Conservation (phyloP, 176 grass and related monocot species). For the Oryza punctata region DNA sequence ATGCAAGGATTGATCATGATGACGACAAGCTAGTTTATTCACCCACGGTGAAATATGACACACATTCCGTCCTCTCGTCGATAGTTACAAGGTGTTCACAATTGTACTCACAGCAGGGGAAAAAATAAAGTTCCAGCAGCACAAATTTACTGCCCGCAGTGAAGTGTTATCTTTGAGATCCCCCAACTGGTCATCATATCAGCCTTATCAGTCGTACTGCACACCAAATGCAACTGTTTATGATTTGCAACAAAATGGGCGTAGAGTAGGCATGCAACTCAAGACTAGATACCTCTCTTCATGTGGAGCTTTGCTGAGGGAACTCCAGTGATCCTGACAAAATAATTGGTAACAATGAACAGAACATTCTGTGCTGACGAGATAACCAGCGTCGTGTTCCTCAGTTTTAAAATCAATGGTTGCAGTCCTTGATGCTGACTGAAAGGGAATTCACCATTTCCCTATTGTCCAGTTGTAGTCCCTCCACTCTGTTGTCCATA, state of each 20-base stretch:
- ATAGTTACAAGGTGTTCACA: slow-evolving; percentile 43
- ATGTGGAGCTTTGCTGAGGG: neutral
- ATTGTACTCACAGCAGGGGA: neutral
- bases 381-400: slow-evolving; percentile 27
- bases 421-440: slow-evolving; percentile 53
- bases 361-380: slow-evolving; percentile 35
- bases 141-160: slow-evolving; percentile 5
- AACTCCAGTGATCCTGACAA: slow-evolving; percentile 17
- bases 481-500: slow-evolving; percentile 44
- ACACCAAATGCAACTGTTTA: neutral
- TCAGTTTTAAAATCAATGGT: slow-evolving; percentile 15
- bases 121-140: neutral
- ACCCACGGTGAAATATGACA: slow-evolving; percentile 42
- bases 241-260: neutral
- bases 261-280: neutral
- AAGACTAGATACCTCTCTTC: neutral
- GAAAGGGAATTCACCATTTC: slow-evolving; percentile 35
- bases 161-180: neutral
- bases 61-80: slow-evolving; percentile 29
- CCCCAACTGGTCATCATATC: neutral
- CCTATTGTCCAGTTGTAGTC: slow-evolving; percentile 16
- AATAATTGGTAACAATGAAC: slow-evolving; percentile 28
- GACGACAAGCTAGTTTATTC: slow-evolving; percentile 40
- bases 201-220: neutral
- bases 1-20: slow-evolving; percentile 6